Evolutionary conservation across 768 basidiomycete genomes (phyloP).

Genomic region (Xerocomus brunneocitrinus): DNA sequence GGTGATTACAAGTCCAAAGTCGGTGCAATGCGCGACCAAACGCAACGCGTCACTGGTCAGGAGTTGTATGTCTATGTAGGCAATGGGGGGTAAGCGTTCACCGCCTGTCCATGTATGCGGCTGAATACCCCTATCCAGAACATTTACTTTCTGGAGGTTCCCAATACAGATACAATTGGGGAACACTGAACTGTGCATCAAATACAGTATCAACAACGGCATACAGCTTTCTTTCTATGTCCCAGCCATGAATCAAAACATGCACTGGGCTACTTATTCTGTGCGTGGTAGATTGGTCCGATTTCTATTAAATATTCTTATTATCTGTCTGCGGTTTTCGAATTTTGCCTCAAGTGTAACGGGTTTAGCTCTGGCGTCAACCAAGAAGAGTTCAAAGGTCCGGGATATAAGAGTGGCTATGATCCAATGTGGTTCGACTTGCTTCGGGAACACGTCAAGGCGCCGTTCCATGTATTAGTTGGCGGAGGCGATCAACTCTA

Average conservation of each 20-base stretch:
- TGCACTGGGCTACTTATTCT: constrained; percentile 89
- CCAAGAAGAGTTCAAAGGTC: constrained; percentile 78
- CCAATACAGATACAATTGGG: constrained; percentile 75
- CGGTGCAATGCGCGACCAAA: constrained; percentile 28
- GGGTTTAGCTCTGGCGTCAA: constrained; percentile 89
- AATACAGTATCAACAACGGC: constrained; percentile 80
- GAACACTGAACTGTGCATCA: constrained; percentile 65
- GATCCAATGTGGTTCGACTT: constrained; percentile 95
- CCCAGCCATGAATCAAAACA: constrained; percentile 74
- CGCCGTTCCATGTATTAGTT: constrained; percentile 86
- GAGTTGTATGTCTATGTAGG: constrained; percentile 71
- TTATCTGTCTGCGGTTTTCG: not conserved
- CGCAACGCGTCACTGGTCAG: constrained; percentile 49
- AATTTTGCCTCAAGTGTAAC: constrained; percentile 55
- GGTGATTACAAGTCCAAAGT: constrained; percentile 18
- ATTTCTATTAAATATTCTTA: not conserved
- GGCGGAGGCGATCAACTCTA: constrained; percentile 95
- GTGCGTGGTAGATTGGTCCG: constrained; percentile 38
- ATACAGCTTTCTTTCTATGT: constrained; percentile 77
- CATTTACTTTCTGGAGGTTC: constrained; percentile 94
- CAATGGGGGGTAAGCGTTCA: constrained; percentile 44
- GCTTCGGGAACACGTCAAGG: constrained; percentile 71
- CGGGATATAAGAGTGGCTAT: constrained; percentile 75
- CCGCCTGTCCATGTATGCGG: not conserved
- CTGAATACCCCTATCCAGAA: constrained; percentile 39